A percentile compares a stretch with the other conserved stretches of the same genome.
phyloP scores from a whole-genome alignment of 2,329 filamentous ascomycete genomes.

The Phialocephala sp. region DNA sequence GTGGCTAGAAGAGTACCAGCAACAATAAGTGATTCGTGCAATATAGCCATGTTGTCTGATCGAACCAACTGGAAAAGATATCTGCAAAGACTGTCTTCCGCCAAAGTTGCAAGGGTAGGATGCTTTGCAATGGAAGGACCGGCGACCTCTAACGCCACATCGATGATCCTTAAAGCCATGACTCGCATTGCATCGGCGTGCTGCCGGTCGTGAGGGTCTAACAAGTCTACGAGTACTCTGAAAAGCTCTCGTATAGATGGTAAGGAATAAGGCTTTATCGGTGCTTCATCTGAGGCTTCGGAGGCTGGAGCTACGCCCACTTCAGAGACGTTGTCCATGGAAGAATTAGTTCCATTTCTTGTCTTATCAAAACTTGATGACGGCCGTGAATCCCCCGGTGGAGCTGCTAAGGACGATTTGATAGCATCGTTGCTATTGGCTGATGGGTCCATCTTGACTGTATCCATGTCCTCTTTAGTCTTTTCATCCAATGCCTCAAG shows the following conservation, averaged over 20 bases:
- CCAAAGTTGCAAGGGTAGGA: conserved; percentile 83
- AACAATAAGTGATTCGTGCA: conserved; percentile 91
- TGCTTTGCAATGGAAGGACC: conserved; percentile 94
- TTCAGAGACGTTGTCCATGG: conserved; percentile 37
- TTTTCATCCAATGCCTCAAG: conserved; percentile 68
- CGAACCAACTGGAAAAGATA: conserved; percentile 95
- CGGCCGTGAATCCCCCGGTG: conserved; percentile 43
- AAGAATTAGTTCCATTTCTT: conserved; percentile 30
- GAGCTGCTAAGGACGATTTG: conserved; percentile 55
- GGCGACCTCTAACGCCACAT: conserved; percentile 94
- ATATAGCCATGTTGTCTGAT: conserved; percentile 93
- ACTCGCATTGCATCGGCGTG: conserved; percentile 95
- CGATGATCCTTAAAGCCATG: conserved; percentile 96
- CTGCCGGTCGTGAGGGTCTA: conserved; percentile 91
- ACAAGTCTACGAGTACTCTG: conserved; percentile 87
- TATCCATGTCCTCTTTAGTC: conserved; percentile 72
- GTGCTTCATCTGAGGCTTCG: conserved; percentile 47
- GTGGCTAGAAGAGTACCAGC: conserved; percentile 90
- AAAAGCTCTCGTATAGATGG: conserved; percentile 95
- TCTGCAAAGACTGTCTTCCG: conserved; percentile 90
- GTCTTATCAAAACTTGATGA: conserved; percentile 52
- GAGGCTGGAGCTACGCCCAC: conserved; percentile 38
- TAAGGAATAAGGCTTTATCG: conserved; percentile 87
- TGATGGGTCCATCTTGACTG: conserved; percentile 83
- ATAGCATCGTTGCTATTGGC: conserved; percentile 68